Conservation (phyloP, 129 eudicot species). For the Chrysanthemum lavandulifolium region DNA sequence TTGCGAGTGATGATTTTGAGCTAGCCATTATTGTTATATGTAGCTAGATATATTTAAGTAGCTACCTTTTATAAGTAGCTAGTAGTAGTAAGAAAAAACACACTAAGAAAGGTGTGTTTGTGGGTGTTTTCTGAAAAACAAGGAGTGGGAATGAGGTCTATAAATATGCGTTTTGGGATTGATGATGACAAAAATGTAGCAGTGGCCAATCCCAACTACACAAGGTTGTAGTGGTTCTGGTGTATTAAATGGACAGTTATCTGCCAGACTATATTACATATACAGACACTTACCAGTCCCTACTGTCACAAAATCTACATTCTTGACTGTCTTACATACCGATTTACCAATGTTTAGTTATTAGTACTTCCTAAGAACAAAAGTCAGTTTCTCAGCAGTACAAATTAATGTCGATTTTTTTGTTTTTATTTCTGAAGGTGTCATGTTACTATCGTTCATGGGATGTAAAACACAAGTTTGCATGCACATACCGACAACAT, state of each 20-base stretch:
- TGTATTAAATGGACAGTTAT: slow-evolving; percentile 43
- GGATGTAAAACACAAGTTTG: background rate
- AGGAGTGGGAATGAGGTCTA: slow-evolving; percentile 27
- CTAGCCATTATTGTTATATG: slow-evolving; percentile 1
- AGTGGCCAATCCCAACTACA: slow-evolving; percentile 41
- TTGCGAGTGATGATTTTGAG: slow-evolving; percentile 1
- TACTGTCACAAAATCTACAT: slow-evolving; percentile 11
- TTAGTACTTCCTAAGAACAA: background rate
- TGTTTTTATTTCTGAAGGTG: background rate
- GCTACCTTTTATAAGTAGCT: slow-evolving; percentile 4
- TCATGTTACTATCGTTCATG: background rate
- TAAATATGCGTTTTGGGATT: slow-evolving; percentile 31
- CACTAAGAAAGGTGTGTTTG: slow-evolving; percentile 18
- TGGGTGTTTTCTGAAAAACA: slow-evolving; percentile 25
- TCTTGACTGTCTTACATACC: slow-evolving; percentile 13
- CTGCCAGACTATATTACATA: slow-evolving; percentile 31
- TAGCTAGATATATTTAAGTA: background rate
- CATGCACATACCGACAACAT: background rate
- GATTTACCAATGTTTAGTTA: background rate
- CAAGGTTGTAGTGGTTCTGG: slow-evolving; percentile 32
- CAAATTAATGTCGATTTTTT: background rate
- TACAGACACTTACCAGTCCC: slow-evolving; percentile 20
- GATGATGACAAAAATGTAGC: slow-evolving; percentile 18
- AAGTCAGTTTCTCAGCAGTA: background rate
- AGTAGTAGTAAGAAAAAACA: slow-evolving; percentile 11